A percentile compares a stretch with the other conserved stretches of the same genome.
phyloP scores from a whole-genome alignment of 371 early-diverging fungal species.

The Parasitella parasitica region DNA sequence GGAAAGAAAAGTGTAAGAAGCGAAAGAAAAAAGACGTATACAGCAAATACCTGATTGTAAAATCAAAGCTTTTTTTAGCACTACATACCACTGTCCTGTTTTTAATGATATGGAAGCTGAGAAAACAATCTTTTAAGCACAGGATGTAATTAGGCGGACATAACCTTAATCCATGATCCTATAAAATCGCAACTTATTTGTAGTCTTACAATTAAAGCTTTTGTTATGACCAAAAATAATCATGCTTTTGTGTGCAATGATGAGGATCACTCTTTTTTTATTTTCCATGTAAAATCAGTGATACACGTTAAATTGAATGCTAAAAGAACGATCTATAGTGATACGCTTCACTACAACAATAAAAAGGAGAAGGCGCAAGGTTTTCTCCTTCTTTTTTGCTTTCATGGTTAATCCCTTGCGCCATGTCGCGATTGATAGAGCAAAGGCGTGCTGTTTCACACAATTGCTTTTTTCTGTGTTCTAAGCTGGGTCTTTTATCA shows the following conservation, averaged over 20 bases:
- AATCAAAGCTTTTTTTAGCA: too few relatives aligned
- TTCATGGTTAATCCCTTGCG: not conserved
- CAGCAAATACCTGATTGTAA: too few relatives aligned
- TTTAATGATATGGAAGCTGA: not conserved
- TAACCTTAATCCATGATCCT: not conserved
- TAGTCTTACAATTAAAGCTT: not conserved
- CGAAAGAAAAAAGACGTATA: not conserved
- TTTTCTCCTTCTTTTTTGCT: not conserved
- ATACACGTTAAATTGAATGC: not conserved
- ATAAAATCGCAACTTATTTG: not conserved
- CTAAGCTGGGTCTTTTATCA: too few relatives aligned
- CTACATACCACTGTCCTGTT: not conserved
- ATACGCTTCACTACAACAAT: not conserved
- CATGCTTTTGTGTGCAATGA: not conserved
- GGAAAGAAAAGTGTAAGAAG: not conserved
- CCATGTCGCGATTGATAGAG: not conserved
- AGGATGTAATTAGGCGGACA: not conserved
- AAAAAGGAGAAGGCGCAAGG: not conserved
- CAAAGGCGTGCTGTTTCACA: not conserved
- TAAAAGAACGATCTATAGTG: not conserved
- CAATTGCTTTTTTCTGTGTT: too few relatives aligned
- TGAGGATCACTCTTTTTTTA: not conserved
- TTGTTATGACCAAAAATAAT: not conserved
- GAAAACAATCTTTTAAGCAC: not conserved
- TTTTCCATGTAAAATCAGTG: not conserved